A percentile compares a stretch with the other conserved stretches of the same genome.
phyloP scores from a whole-genome alignment of 1,139 yeast species.

The Saccharomyces hybrid region DNA sequence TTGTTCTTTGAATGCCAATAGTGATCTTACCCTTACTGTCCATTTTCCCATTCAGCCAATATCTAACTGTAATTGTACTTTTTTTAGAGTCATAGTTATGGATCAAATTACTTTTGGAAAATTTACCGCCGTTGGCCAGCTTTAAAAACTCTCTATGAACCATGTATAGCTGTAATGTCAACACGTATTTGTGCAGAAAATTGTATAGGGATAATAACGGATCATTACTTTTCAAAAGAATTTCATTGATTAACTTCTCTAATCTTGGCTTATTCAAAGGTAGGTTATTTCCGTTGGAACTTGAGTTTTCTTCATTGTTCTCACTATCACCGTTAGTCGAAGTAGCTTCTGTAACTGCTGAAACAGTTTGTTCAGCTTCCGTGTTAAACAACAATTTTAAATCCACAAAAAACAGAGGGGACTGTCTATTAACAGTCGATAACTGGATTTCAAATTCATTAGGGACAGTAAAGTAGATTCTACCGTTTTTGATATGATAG shows the following conservation, averaged over 20 bases:
- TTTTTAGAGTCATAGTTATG: constrained; percentile 61
- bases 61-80: constrained; percentile 53
- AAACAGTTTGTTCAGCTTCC: background rate
- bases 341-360: constrained; percentile 4
- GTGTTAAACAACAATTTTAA: constrained; percentile 49
- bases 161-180: constrained; percentile 65
- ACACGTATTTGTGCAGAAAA: constrained; percentile 61
- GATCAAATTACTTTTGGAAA: constrained; percentile 62
- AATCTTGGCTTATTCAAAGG: constrained; percentile 36
- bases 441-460: constrained; percentile 65
- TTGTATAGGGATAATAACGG: constrained; percentile 54
- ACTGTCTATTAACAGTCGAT: constrained; percentile 60
- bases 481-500: constrained; percentile 65
- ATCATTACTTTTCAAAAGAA: constrained; percentile 42
- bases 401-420: constrained; percentile 73
- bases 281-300: constrained; percentile 8
- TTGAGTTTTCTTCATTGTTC: background rate
- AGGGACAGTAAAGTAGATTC: constrained; percentile 58
- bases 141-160: constrained; percentile 58
- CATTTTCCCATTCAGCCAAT: constrained; percentile 54
- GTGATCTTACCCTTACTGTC: constrained; percentile 49
- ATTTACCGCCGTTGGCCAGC: constrained; percentile 41
- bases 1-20: constrained; percentile 52
- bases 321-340: background rate
- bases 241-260: constrained; percentile 45